These are phyloP conservation scores for Neurospora sp. DNA, from an alignment of 2,329 filamentous ascomycete species.

Conservation along the genomic window DNA sequence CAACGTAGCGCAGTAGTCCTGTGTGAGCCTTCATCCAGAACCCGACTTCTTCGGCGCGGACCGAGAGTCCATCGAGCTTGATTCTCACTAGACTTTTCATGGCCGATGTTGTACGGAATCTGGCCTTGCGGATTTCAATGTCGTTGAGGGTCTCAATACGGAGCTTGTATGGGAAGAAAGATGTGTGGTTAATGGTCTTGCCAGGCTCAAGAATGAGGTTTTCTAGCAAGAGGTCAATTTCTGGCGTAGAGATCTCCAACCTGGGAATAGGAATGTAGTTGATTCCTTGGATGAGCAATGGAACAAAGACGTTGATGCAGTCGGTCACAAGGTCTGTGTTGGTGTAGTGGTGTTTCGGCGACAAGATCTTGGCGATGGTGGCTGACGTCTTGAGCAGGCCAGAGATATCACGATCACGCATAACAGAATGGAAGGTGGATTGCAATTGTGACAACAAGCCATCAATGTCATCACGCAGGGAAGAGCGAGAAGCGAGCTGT, in stretches of 20 bases:
- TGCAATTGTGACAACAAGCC: slow-evolving; percentile 59
- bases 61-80: slow-evolving; percentile 71
- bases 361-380: slow-evolving; percentile 61
- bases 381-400: slow-evolving; percentile 56
- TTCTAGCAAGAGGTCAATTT: slow-evolving; percentile 77
- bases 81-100: slow-evolving; percentile 65
- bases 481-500: slow-evolving; percentile 56
- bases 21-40: slow-evolving; percentile 80
- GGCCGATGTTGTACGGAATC: slow-evolving; percentile 53
- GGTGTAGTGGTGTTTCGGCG: slow-evolving; percentile 49
- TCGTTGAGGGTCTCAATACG: slow-evolving; percentile 79
- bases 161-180: slow-evolving; percentile 79
- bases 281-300: slow-evolving; percentile 63
- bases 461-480: slow-evolving; percentile 63
- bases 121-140: slow-evolving; percentile 72
- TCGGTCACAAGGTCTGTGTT: slow-evolving; percentile 69
- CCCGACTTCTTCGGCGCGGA: slow-evolving; percentile 77
- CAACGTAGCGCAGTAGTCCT: slow-evolving; percentile 62
- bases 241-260: slow-evolving; percentile 74
- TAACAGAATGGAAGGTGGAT: slow-evolving; percentile 55
- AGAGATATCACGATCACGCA: slow-evolving; percentile 61
- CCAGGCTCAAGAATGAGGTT: slow-evolving; percentile 88
- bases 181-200: slow-evolving; percentile 70
- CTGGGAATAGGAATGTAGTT: slow-evolving; percentile 87
- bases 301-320: slow-evolving; percentile 69